Percentiles rank a stretch among this genome's conserved stretches.
Conservation (phyloP, 208 protist species). For the Wallacemonas rigidus region DNA sequence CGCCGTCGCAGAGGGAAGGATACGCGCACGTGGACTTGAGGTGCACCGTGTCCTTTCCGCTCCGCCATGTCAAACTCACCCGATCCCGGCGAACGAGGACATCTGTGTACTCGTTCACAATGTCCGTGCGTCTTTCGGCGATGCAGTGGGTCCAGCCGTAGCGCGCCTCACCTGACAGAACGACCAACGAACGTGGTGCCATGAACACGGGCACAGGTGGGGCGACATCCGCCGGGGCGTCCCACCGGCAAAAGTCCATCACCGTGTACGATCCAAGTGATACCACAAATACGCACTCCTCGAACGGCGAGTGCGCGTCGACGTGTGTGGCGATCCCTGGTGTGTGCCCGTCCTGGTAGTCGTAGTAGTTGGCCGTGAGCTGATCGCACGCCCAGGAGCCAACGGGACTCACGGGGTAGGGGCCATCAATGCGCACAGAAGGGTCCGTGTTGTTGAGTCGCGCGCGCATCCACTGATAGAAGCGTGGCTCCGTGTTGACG, state of each 20-base stretch:
- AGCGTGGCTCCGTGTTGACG: conserved; percentile 55
- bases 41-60: conserved; percentile 44
- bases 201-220: conserved; percentile 46
- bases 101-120: conserved; percentile 53
- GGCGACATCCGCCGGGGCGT: conserved; percentile 27
- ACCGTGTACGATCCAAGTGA: conserved; percentile 83
- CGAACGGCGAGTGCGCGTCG: conserved; percentile 70
- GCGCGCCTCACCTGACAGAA: conserved; percentile 65
- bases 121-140: conserved; percentile 66
- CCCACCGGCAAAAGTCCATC: conserved; percentile 72
- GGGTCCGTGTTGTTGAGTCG: conserved; percentile 56
- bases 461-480: conserved; percentile 63
- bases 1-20: conserved; percentile 67
- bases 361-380: conserved; percentile 85
- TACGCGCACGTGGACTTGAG: conserved; percentile 45
- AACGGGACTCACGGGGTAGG: conserved; percentile 32
- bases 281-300: conserved; percentile 57
- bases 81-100: conserved; percentile 46
- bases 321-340: conserved; percentile 79
- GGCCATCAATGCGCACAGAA: conserved; percentile 30
- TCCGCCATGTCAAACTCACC: conserved; percentile 76
- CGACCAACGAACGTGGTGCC: conserved; percentile 55
- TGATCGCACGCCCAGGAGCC: conserved; percentile 50
- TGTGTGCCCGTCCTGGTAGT: conserved; percentile 43
- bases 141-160: conserved; percentile 85